Conservation (phyloP, 2,329 filamentous ascomycete genomes). For the Colletotrichum magnum region DNA sequence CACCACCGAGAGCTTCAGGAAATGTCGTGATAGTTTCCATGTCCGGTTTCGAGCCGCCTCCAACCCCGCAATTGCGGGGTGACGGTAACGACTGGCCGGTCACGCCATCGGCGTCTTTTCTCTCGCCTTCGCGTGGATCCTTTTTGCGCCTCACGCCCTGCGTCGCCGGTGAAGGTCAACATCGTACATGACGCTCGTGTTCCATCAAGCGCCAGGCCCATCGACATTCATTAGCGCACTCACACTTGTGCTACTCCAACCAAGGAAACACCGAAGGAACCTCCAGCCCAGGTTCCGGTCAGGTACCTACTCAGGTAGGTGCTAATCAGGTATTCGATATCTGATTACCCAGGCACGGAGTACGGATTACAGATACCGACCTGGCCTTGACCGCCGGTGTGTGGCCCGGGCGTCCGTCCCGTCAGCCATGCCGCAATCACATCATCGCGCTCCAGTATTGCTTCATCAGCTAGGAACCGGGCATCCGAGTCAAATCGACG, state of each 20-base stretch:
- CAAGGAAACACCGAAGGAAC: no score
- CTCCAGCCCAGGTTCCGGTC: no score
- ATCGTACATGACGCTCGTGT: background rate
- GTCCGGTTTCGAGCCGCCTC: slow-evolving; percentile 30
- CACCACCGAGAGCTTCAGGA: slow-evolving; percentile 22
- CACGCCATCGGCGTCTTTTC: slow-evolving; percentile 35
- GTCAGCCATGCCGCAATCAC: slow-evolving; percentile 38
- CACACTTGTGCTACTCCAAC: background rate
- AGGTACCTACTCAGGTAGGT: no score
- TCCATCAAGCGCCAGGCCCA: slow-evolving; percentile 1
- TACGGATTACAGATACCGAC: background rate
- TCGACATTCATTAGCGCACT: slow-evolving; percentile 10
- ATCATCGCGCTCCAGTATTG: slow-evolving; percentile 41
- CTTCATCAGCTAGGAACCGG: slow-evolving; percentile 36
- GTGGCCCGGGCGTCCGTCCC: slow-evolving; percentile 31
- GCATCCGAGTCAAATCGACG: slow-evolving; percentile 18
- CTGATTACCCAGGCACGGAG: background rate
- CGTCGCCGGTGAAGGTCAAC: background rate
- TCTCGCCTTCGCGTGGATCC: slow-evolving; percentile 17
- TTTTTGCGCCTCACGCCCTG: background rate
- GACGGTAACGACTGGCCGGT: slow-evolving; percentile 25
- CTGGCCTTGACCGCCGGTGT: slow-evolving; percentile 25
- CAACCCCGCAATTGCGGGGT: slow-evolving; percentile 39
- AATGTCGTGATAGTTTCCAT: slow-evolving; percentile 31
- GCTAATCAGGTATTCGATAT: slow-evolving; percentile 8